A percentile compares a stretch with the other conserved stretches of the same genome.
Evolutionary conservation across 495 filamentous ascomycete species (phyloP).

Genomic region (Penicillium cataractarum): DNA sequence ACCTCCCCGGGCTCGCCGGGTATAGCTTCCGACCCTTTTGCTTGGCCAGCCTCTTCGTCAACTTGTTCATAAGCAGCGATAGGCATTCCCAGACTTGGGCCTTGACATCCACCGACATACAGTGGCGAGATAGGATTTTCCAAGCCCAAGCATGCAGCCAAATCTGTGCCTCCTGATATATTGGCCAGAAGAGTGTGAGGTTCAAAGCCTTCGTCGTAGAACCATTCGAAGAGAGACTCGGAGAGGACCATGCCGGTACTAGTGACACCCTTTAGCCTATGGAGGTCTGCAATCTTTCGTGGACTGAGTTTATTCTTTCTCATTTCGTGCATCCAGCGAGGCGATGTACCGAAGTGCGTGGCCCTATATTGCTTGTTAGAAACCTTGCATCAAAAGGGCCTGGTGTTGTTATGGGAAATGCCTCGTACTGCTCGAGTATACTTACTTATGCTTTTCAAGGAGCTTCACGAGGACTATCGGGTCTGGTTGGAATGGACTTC

Average conservation of each 20-base stretch:
- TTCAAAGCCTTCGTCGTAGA: slow-evolving; percentile 77
- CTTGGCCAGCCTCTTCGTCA: slow-evolving; percentile 54
- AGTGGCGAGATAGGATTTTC: slow-evolving; percentile 70
- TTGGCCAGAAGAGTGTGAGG: slow-evolving; percentile 64
- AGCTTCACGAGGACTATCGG: slow-evolving; percentile 60
- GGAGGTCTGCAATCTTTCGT: slow-evolving; percentile 62
- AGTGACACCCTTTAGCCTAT: slow-evolving; percentile 57
- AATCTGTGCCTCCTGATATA: slow-evolving; percentile 78
- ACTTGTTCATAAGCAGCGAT: slow-evolving; percentile 66
- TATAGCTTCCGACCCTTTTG: slow-evolving; percentile 54
- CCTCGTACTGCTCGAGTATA: neutral
- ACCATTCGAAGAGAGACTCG: slow-evolving; percentile 75
- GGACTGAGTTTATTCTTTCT: slow-evolving; percentile 61
- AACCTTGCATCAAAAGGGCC: neutral
- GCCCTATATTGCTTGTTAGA: slow-evolving; percentile 28
- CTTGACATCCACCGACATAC: slow-evolving; percentile 70
- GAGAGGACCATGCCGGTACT: slow-evolving; percentile 80
- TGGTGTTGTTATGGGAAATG: neutral
- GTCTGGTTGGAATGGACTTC: slow-evolving; percentile 72
- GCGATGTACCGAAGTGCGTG: slow-evolving; percentile 67
- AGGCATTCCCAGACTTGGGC: slow-evolving; percentile 63
- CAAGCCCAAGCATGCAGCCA: slow-evolving; percentile 69
- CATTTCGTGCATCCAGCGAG: slow-evolving; percentile 72
- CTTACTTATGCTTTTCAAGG: slow-evolving; percentile 60
- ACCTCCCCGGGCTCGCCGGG: slow-evolving; percentile 72